Base-by-base conservation (phyloP, 371 early-diverging fungal genomes). In the Mucor ambiguus region DNA sequence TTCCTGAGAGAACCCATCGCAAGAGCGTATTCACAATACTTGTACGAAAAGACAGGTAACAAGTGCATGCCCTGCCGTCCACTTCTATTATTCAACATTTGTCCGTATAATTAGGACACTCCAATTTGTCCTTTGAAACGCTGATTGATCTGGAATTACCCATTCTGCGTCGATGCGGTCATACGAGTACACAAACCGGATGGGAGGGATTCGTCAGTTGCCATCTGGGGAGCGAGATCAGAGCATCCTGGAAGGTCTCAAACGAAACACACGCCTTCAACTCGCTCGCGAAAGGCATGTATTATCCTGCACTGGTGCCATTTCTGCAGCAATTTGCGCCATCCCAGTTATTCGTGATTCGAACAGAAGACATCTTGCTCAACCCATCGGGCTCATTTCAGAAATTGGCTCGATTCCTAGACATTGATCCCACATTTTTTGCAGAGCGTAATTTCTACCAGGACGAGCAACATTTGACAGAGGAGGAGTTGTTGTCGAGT, bases 1-100 rank as follows among this genome's bases (percentile, higher is more conserved):
- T 75, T 86, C 37, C 72, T 86, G 16, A 74, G 84, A 18, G 86
- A 86, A 43, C 86, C 86, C 0, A 86, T 86, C 32, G 79, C 81
- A 30, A 77, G 86, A 52, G 86, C 86, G n/a, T 84, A 84, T 63
- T 71, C 79, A 48, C 84, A 86, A 41, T 86, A 82, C 54, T 48
- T 79, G 18, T 63, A 76, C 46, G 77, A 68, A 55, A 60, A 64
- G 24, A 74, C 66, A 66, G 58, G 70, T 70, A 70, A 58, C 73
- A 58, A 76, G 26, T 10, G 37, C 54, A 30, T 58, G 16, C 24
- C n/a, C n/a, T n/a, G n/a, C n/a, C n/a, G n/a, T n/a, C n/a, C n/a
- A n/a, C n/a, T n/a, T n/a, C n/a, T n/a, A n/a, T 10, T 35, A 35
- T 35, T 35, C 28, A 37, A 38, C 28, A 59, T 59, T 24, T 38